Evolutionary conservation across 257 asterid species (phyloP), one percentile per base, ranked within the genome.

Genomic region (Asclepias syriaca): DNA sequence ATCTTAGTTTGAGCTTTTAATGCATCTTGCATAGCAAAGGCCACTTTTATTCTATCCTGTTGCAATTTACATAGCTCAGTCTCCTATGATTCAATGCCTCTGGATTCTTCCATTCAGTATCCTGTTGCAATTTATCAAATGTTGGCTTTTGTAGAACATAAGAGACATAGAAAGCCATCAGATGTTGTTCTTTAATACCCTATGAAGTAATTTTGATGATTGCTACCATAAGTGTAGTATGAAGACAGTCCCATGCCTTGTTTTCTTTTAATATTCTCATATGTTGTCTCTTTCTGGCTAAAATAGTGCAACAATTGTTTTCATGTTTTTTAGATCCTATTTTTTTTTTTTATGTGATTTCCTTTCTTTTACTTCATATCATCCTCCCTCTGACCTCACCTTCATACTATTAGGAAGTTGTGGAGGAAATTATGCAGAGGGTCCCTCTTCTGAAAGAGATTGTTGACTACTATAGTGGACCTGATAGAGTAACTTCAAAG

Each of bases 401-500:
- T 77, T 68, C 63, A 22, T 69, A 58, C 32, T 70, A 58, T n/a
- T 75, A 94, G 99, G 86, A 87, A 83, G 79, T 83, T 63, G 75
- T 91, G 19, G 83, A 91, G 75, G 93, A 86, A 70, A 78, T 93
- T 19, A 91, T 94, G 99, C 79, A 85, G 76, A 80, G 63, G 12
- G 93, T 91, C 72, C 99, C 99, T 34, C 86, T 89, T 70, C 68
- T 88, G 60, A 80, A 91, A 84, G 79, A 84, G 84, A 84, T 91
- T 59, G 87, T 91, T 37, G 96, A 91, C 75, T 75, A 87, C 66
- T 91, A 89, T 69, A 79, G 93, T 80, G 99, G 99, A 67, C 95
- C 97, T 39, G 91, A 87, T 75, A 84, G 90, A 87, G 90, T 85
- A 59, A 91, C 98, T 43, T 98, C 99, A 54, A 89, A 87, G 84